These are phyloP conservation scores for Malassezia sympodialis DNA, from an alignment of 1,284 basidiomycete species.

Conservation along the genomic window DNA sequence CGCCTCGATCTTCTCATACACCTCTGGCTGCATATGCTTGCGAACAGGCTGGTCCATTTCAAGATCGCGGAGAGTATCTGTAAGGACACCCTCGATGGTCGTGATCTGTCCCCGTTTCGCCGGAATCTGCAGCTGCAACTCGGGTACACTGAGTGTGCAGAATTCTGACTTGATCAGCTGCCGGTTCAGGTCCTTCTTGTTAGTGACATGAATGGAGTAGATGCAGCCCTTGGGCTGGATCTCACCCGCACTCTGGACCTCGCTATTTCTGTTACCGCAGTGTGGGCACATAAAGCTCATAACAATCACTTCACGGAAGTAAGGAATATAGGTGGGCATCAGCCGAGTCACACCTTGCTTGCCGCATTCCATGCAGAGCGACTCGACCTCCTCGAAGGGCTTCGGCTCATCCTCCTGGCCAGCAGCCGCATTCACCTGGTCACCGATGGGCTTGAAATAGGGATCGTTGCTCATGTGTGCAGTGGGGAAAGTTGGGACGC, in stretches of 20 bases:
- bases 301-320: slow-evolving; percentile 88
- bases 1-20: slow-evolving; percentile 66
- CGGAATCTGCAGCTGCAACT: slow-evolving; percentile 83
- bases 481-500: background rate
- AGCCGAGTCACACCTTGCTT: slow-evolving; percentile 86
- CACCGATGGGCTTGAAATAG: slow-evolving; percentile 13
- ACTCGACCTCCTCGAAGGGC: slow-evolving; percentile 57
- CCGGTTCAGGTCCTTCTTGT: slow-evolving; percentile 67
- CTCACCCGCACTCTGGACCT: slow-evolving; percentile 79
- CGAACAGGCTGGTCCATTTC: slow-evolving; percentile 74
- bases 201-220: slow-evolving; percentile 73
- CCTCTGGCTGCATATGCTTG: slow-evolving; percentile 66
- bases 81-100: slow-evolving; percentile 84
- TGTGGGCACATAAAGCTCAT: slow-evolving; percentile 93
- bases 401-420: slow-evolving; percentile 22
- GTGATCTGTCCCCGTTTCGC: slow-evolving; percentile 76
- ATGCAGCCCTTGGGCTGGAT: slow-evolving; percentile 59
- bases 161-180: slow-evolving; percentile 84
- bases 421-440: slow-evolving; percentile 3
- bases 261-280: slow-evolving; percentile 82
- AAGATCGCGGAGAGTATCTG: slow-evolving; percentile 75
- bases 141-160: slow-evolving; percentile 73
- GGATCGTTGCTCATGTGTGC: slow-evolving; percentile 9
- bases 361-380: slow-evolving; percentile 85
- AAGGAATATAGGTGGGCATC: slow-evolving; percentile 88